Conservation (phyloP, 441 rosid species). For the Pelargonium australe region DNA sequence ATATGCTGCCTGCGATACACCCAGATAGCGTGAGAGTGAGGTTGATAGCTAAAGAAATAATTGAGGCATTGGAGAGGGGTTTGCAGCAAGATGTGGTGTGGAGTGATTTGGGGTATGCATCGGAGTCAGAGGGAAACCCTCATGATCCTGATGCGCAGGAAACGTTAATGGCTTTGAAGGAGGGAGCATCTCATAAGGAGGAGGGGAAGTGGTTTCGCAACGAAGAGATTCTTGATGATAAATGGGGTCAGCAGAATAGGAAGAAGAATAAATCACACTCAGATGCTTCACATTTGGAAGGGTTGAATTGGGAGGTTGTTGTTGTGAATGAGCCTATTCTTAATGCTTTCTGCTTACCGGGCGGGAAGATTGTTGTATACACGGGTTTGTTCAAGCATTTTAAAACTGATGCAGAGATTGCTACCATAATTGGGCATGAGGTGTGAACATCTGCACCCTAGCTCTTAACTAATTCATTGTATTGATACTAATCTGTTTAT, state of each 20-base stretch:
- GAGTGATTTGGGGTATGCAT: slow-evolving; percentile 65
- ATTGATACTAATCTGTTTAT: background rate
- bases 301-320: slow-evolving; percentile 83
- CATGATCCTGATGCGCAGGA: slow-evolving; percentile 35
- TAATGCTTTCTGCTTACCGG: slow-evolving; percentile 81
- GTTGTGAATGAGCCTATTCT: slow-evolving; percentile 71
- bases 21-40: slow-evolving; percentile 77
- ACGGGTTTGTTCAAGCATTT: slow-evolving; percentile 79
- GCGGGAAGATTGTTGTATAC: slow-evolving; percentile 83
- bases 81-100: slow-evolving; percentile 56
- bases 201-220: slow-evolving; percentile 14
- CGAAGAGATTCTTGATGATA: slow-evolving; percentile 84
- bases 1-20: slow-evolving; percentile 71
- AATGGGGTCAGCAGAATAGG: slow-evolving; percentile 68
- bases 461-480: background rate
- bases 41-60: slow-evolving; percentile 57
- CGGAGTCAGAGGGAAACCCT: slow-evolving; percentile 30
- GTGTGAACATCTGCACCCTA: slow-evolving; percentile 24
- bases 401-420: slow-evolving; percentile 76
- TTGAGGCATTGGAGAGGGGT: slow-evolving; percentile 77
- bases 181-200: slow-evolving; percentile 41
- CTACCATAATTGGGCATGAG: slow-evolving; percentile 84
- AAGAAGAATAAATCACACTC: slow-evolving; percentile 43
- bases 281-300: slow-evolving; percentile 59
- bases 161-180: slow-evolving; percentile 38